These are phyloP conservation scores for Myriosclerotinia scirpicola DNA, from an alignment of 2,329 filamentous ascomycete genomes.

Conservation along the genomic window DNA sequence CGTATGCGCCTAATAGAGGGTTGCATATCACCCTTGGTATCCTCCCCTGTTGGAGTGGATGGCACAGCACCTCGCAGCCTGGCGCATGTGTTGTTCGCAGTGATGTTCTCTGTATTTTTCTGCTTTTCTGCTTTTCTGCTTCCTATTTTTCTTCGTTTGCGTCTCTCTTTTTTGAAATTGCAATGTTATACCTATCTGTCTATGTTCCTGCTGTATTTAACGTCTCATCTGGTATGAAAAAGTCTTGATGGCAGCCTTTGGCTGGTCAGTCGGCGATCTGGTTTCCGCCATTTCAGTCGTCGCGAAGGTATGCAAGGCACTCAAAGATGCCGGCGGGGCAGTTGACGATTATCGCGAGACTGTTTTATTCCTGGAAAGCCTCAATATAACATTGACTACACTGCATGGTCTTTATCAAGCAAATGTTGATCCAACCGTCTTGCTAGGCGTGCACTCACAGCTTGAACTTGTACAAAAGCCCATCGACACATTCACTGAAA, in stretches of 20 bases:
- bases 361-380: neutral
- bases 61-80: no score
- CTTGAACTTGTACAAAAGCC: neutral
- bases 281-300: neutral
- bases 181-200: no score
- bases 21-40: no score
- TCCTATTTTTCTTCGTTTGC: no score
- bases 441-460: neutral
- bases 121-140: no score
- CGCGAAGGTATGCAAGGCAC: neutral
- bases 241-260: conserved; percentile 12
- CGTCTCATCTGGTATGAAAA: no score
- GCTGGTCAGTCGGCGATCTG: conserved; percentile 14
- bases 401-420: neutral
- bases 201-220: no score
- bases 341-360: neutral
- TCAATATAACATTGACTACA: neutral
- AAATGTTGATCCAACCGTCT: neutral
- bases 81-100: no score
- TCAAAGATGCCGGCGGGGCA: neutral
- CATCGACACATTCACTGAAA: neutral
- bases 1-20: no score
- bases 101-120: no score
- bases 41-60: no score
- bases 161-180: no score